These are phyloP conservation scores for Tolypocladium ovalisporum DNA, from an alignment of 2,329 filamentous ascomycete genomes.

Conservation along the genomic window DNA sequence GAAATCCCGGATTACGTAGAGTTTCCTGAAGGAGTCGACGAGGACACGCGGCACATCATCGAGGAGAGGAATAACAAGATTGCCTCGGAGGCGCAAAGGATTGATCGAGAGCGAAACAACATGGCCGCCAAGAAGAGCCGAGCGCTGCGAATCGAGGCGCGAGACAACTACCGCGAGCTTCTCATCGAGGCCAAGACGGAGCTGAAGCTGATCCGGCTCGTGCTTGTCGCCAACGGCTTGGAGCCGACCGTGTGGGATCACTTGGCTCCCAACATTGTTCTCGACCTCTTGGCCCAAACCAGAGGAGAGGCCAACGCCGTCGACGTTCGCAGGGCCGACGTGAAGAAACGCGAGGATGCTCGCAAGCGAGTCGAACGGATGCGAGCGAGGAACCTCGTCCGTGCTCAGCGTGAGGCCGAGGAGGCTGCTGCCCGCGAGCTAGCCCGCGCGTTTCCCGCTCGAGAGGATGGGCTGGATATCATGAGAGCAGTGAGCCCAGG, in stretches of 20 bases:
- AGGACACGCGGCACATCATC: conserved; percentile 4
- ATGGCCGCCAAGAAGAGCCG: conserved; percentile 25
- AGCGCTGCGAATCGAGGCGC: conserved; percentile 16
- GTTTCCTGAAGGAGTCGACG: conserved; percentile 7
- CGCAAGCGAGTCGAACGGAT: conserved; percentile 9
- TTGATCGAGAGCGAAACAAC: conserved; percentile 25
- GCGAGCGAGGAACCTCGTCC: background rate
- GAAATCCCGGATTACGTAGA: conserved; percentile 8
- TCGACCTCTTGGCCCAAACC: conserved; percentile 10
- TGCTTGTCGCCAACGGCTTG: conserved; percentile 13
- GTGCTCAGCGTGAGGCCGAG: background rate
- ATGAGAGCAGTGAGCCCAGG: background rate
- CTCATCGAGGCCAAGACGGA: conserved; percentile 13
- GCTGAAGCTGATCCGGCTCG: conserved; percentile 15
- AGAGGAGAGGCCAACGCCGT: conserved; percentile 5
- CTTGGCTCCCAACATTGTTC: conserved; percentile 7
- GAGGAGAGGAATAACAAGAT: conserved; percentile 15
- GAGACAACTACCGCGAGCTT: conserved; percentile 10
- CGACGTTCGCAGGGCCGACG: conserved; percentile 6
- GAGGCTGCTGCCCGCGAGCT: background rate
- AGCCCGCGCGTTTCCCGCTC: background rate
- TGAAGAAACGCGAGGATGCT: conserved; percentile 11
- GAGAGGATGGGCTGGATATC: background rate
- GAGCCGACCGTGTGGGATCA: conserved; percentile 9
- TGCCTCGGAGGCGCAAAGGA: conserved; percentile 10